Percentiles rank a stretch among this genome's conserved stretches.
Evolutionary conservation across 495 filamentous ascomycete genomes (phyloP).

Genomic region (Hypoxylon lenormandii): DNA sequence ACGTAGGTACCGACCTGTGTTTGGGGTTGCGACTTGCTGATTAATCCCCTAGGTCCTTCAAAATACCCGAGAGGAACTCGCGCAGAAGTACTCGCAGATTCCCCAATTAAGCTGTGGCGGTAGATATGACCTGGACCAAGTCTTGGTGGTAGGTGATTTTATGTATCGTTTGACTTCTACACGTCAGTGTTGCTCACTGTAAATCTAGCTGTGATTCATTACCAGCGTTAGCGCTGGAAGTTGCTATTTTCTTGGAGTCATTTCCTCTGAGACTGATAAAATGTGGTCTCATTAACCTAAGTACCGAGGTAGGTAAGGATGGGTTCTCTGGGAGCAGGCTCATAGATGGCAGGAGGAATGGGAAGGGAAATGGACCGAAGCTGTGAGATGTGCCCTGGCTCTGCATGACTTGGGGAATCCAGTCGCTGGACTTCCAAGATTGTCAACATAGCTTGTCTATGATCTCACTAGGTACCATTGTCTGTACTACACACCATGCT

Average conservation of each 20-base stretch:
- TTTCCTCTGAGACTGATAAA: no score
- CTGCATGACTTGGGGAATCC: no score
- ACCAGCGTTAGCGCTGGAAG: no score
- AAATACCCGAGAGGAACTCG: slow-evolving; percentile 61
- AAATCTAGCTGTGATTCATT: slow-evolving; percentile 3
- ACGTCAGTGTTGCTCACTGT: background rate
- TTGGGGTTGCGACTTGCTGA: slow-evolving; percentile 11
- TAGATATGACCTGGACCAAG: slow-evolving; percentile 59
- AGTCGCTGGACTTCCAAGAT: no score
- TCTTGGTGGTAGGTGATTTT: slow-evolving; percentile 52
- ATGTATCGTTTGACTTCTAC: slow-evolving; percentile 1
- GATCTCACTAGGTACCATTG: no score
- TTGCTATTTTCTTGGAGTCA: no score
- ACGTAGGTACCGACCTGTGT: slow-evolving; percentile 51
- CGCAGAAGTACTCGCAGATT: slow-evolving; percentile 65
- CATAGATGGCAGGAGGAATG: no score
- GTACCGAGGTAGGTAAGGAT: background rate
- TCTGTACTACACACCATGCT: no score
- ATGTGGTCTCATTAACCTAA: background rate
- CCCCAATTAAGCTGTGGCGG: slow-evolving; percentile 65
- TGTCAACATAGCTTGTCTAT: no score
- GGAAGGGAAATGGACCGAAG: no score
- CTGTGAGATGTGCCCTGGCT: no score
- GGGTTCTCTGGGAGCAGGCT: no score
- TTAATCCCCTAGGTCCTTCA: slow-evolving; percentile 55